These are phyloP conservation scores for Luffa aegyptiaca DNA, from an alignment of 306 rosid genomes.

Conservation along the genomic window DNA sequence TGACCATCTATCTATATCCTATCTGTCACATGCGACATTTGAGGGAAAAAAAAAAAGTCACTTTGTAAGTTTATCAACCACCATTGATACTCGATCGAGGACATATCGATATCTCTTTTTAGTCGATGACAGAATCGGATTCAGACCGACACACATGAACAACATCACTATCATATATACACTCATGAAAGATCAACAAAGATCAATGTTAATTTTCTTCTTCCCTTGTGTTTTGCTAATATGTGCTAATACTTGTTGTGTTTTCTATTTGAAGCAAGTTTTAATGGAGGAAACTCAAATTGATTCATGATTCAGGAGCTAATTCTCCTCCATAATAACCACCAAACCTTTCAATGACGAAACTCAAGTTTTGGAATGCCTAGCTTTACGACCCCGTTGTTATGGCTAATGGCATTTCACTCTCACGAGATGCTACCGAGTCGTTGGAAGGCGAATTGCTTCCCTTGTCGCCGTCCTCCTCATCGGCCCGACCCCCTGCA, in stretches of 20 bases:
- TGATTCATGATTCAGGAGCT: background rate
- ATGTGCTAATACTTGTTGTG: background rate
- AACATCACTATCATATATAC: background rate
- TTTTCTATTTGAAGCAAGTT: background rate
- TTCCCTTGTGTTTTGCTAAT: background rate
- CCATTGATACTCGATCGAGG: background rate
- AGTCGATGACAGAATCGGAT: background rate
- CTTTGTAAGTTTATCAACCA: background rate
- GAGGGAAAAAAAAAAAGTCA: background rate
- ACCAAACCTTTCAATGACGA: background rate
- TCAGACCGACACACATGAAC: background rate
- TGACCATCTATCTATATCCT: background rate
- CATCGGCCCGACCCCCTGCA: conserved; percentile 1
- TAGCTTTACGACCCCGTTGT: conserved; percentile 30
- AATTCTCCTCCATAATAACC: background rate
- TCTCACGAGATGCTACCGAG: conserved; percentile 37
- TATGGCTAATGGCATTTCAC: conserved; percentile 53
- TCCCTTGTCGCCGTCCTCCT: background rate
- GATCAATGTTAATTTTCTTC: background rate
- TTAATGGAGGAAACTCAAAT: background rate
- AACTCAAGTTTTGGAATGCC: background rate
- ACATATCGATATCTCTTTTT: background rate
- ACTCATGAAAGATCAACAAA: background rate
- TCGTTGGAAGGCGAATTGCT: conserved; percentile 6
- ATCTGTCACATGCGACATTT: background rate